These are phyloP conservation scores for Sphaerostilbella broomeana DNA, from an alignment of 2,329 filamentous ascomycete genomes.

Conservation along the genomic window DNA sequence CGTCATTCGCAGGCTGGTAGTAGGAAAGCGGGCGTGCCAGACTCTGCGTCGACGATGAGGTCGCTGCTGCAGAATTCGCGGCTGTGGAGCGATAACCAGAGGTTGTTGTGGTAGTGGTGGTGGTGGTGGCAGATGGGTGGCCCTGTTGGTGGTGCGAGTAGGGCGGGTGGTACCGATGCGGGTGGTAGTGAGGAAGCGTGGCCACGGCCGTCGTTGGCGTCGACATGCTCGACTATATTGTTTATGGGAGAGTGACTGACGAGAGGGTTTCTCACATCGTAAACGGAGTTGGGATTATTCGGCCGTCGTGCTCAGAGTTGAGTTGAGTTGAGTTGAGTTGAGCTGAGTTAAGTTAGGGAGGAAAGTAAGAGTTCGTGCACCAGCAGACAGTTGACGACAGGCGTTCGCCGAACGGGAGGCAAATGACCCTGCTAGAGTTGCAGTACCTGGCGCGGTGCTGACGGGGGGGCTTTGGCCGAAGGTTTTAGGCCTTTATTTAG, in stretches of 20 bases:
- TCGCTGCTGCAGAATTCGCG: constrained; percentile 20
- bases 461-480: constrained; percentile 1
- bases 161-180: constrained; percentile 59
- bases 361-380: no score
- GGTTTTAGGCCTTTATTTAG: no score
- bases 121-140: constrained; percentile 21
- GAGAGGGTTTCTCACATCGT: no score
- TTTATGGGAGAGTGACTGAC: no score
- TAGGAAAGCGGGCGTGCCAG: constrained; percentile 22
- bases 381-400: no score
- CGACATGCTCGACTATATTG: constrained; percentile 70
- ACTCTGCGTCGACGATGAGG: constrained; percentile 20
- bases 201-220: constrained; percentile 73
- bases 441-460: constrained; percentile 3
- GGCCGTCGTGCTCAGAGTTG: no score
- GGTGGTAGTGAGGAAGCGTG: constrained; percentile 62
- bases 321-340: no score
- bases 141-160: constrained; percentile 36
- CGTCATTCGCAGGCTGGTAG: constrained; percentile 22
- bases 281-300: no score
- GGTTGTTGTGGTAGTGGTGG: constrained; percentile 21
- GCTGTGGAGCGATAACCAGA: constrained; percentile 26
- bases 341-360: no score
- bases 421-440: not conserved
- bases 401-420: no score